Base-by-base conservation (phyloP, 768 basidiomycete species). In the Panus rudis region DNA sequence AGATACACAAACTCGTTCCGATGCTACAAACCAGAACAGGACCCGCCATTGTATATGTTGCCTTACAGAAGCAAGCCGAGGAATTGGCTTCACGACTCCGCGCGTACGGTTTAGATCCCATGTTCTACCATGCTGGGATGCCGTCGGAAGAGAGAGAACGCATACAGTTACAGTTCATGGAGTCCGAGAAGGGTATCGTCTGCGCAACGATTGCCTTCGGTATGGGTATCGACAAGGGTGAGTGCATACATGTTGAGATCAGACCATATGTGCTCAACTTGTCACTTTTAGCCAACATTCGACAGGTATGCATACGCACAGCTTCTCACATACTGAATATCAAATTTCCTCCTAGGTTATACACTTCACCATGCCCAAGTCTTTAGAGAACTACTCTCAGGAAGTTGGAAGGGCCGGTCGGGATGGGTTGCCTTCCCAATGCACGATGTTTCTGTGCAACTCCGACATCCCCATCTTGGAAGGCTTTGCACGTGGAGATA, bases 401-500 rank as follows among this genome's bases (percentile, higher is more conserved):
- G 70, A 72, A 54, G 65, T 72, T 14, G 70, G 70, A 5, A 50
- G 70, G 37, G 70, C 70, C 1, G 70, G 70, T 6, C 58, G 67
- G 16, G 70, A 72, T 37, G 65, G 66, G 6, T 47, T 65, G 4
- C 65, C 58, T 2, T 72, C 74, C 10, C 59, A 58, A 6, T 75
- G 73, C 56, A 49, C 65, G 13, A 64, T 75, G 63, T 71, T 71
- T 51, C 61, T 74, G 7, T 65, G 61, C 8, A 55, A 67, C 2
- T 38, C 50, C 4, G 75, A 76, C 49, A 61, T 73, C 8, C 67
- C 71, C 2, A 57, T 70, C 23, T 57, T 76, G 17, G 70, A 76
- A 49, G 69, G 71, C 10, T 75, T 76, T 47, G 61, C 56, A 17
- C 64, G 73, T 2, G 73, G 72, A 0, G 71, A 75, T 51, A 75